Evolutionary conservation across 169 alveolate genomes (phyloP).

Genomic region (Eimeria brunetti): DNA sequence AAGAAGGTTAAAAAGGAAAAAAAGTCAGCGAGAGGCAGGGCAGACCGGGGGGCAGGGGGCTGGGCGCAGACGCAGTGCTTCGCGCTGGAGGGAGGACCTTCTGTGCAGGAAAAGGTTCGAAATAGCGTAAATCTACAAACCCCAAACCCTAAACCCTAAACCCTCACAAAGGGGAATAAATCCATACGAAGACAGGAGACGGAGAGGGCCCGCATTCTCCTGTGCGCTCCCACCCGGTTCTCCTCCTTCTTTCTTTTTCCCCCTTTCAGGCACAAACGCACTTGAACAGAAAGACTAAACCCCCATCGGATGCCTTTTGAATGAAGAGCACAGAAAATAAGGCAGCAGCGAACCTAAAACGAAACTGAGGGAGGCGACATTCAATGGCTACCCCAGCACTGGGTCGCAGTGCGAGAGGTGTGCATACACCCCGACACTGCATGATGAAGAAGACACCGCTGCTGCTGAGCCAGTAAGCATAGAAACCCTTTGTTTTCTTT

Average conservation of each 20-base stretch:
- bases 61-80: neutral
- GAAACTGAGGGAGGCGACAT: constrained; percentile 5
- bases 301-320: neutral
- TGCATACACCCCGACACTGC: constrained; percentile 71
- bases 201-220: constrained; percentile 51
- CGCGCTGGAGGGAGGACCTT: neutral
- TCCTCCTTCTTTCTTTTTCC: neutral
- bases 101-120: neutral
- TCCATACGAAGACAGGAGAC: constrained; percentile 71
- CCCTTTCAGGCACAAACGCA: neutral
- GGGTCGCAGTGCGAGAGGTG: constrained; percentile 72
- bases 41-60: neutral
- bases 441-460: neutral
- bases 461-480: neutral
- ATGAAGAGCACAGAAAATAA: neutral
- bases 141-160: constrained; percentile 46
- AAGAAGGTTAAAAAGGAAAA: neutral
- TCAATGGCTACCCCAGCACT: constrained; percentile 69
- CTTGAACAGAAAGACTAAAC: neutral
- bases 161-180: constrained; percentile 3
- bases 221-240: constrained; percentile 8
- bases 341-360: neutral
- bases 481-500: neutral
- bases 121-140: neutral
- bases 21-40: constrained; percentile 1